Conservation (phyloP, 768 basidiomycete species). For the Trametes coccinea region DNA sequence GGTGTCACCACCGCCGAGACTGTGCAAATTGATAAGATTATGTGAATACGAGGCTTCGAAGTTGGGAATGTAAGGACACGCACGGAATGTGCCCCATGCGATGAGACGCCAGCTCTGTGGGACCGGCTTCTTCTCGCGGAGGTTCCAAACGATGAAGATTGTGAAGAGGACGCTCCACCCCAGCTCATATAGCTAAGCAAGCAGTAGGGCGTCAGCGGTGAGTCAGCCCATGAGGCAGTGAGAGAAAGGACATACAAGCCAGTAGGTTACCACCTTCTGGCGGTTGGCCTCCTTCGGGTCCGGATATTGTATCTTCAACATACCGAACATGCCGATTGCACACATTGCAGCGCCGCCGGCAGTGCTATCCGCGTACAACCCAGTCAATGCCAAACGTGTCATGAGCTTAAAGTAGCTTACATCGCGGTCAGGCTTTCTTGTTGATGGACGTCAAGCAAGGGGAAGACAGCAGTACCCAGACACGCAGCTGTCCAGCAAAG, state of each 20-base stretch:
- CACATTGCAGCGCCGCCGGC: slow-evolving; percentile 50
- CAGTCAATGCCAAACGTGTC: no score
- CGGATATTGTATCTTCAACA: background rate
- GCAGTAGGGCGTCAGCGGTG: slow-evolving; percentile 28
- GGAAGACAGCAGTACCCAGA: slow-evolving; percentile 62
- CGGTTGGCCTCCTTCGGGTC: background rate
- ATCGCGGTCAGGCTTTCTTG: slow-evolving; percentile 58
- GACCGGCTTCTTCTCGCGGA: slow-evolving; percentile 68
- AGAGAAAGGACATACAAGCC: slow-evolving; percentile 7
- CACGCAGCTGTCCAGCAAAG: slow-evolving; percentile 52
- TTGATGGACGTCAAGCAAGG: slow-evolving; percentile 71
- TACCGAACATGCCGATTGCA: slow-evolving; percentile 31
- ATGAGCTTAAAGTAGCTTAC: slow-evolving; percentile 36
- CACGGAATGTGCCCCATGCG: slow-evolving; percentile 71
- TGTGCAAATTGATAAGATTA: background rate
- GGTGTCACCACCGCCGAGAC: slow-evolving; percentile 46
- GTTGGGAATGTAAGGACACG: slow-evolving; percentile 22
- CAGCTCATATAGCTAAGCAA: slow-evolving; percentile 32
- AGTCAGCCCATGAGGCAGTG: background rate
- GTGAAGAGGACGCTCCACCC: slow-evolving; percentile 51
- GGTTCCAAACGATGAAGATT: slow-evolving; percentile 51
- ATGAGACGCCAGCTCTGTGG: slow-evolving; percentile 57
- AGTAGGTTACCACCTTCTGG: slow-evolving; percentile 6
- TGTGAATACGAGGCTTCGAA: background rate
- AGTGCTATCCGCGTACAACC: slow-evolving; percentile 5